phyloP scores from a whole-genome alignment of 1,139 yeast genomes.

The Pichia kudriavzevii region DNA sequence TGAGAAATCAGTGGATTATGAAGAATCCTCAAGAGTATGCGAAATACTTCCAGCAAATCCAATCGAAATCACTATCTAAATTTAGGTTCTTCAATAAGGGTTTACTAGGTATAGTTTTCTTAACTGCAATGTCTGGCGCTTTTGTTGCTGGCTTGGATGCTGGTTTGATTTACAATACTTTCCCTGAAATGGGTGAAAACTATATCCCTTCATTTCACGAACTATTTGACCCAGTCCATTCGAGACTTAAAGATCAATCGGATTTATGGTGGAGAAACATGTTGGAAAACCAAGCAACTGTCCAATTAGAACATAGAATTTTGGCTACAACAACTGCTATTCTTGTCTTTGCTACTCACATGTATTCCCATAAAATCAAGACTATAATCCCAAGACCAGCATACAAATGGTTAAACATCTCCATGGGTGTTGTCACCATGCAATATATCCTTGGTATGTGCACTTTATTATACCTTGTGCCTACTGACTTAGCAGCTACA shows the following conservation, averaged over 20 bases:
- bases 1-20: constrained; percentile 68
- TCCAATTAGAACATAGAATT: constrained; percentile 84
- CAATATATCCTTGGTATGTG: constrained; percentile 84
- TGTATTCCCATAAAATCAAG: constrained; percentile 52
- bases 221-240: constrained; percentile 65
- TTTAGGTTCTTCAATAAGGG: constrained; percentile 50
- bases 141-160: constrained; percentile 98
- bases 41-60: constrained; percentile 45
- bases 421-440: constrained; percentile 73
- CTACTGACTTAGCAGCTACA: constrained; percentile 85
- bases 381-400: constrained; percentile 57
- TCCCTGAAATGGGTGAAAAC: constrained; percentile 92
- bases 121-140: constrained; percentile 95
- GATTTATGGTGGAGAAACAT: constrained; percentile 89
- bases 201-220: constrained; percentile 67
- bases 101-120: constrained; percentile 60
- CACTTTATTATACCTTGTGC: constrained; percentile 83
- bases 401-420: constrained; percentile 49
- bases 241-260: constrained; percentile 58
- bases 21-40: constrained; percentile 50
- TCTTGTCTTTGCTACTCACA: constrained; percentile 57
- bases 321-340: constrained; percentile 78
- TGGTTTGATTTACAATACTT: constrained; percentile 89
- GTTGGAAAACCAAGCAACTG: constrained; percentile 94
- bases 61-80: constrained; percentile 48